Conservation (phyloP, 352 stramenopile genomes). For the Pythium rishiriense region DNA sequence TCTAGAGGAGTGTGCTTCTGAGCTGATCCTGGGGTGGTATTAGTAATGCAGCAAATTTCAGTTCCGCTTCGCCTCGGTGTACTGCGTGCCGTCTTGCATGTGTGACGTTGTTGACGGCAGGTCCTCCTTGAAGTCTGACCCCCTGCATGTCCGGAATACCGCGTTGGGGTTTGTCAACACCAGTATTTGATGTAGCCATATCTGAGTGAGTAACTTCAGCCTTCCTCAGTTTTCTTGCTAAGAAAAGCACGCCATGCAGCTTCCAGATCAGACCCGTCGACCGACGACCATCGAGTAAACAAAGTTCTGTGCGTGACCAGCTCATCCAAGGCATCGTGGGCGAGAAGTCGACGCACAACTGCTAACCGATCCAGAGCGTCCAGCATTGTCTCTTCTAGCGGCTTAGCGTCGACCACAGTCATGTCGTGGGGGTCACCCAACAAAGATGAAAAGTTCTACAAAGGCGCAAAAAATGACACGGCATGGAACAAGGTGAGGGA, state of each 20-base stretch:
- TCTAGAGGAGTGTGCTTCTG: conserved; percentile 27
- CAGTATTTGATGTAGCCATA: background rate
- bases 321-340: too few species aligned
- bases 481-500: conserved; percentile 60
- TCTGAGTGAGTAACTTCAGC: background rate
- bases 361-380: background rate
- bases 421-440: conserved; percentile 38
- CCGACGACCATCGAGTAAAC: background rate
- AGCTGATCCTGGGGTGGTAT: conserved; percentile 32
- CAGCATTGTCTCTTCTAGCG: too few species aligned
- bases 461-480: conserved; percentile 50
- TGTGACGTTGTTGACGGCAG: background rate
- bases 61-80: conserved; percentile 30
- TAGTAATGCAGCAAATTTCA: conserved; percentile 40
- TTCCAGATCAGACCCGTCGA: background rate
- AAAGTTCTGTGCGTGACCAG: too few species aligned
- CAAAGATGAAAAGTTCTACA: conserved; percentile 56
- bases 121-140: too few species aligned
- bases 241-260: background rate
- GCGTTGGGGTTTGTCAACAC: background rate
- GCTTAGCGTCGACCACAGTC: background rate
- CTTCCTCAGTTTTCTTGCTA: background rate
- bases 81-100: background rate
- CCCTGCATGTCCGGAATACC: background rate
- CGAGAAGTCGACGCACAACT: too few species aligned